Percentiles rank a stretch among this genome's conserved stretches.
Evolutionary conservation across 495 filamentous ascomycete species (phyloP).

Genomic region (Penicillium cosmopolitanum): DNA sequence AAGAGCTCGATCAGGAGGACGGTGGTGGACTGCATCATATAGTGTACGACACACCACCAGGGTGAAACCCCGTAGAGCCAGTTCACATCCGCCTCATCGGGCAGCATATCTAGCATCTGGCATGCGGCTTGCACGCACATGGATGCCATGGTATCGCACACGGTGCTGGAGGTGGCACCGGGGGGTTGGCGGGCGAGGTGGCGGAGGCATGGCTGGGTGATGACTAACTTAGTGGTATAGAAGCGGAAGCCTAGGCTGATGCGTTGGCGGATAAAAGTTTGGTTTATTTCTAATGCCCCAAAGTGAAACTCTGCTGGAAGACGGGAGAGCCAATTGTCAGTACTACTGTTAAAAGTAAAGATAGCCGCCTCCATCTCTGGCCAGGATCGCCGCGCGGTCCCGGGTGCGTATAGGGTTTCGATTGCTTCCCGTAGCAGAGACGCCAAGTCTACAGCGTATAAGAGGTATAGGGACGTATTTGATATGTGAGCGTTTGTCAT

Average conservation of each 20-base stretch:
- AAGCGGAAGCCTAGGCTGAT: slow-evolving; percentile 54
- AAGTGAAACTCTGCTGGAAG: slow-evolving; percentile 37
- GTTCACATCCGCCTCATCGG: slow-evolving; percentile 33
- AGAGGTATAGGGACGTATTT: slow-evolving; percentile 26
- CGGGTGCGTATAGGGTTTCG: slow-evolving; percentile 28
- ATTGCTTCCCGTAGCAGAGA: slow-evolving; percentile 29
- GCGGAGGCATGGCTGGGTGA: slow-evolving; percentile 63
- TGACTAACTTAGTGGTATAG: slow-evolving; percentile 57
- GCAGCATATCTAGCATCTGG: slow-evolving; percentile 52
- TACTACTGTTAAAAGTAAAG: slow-evolving; percentile 20
- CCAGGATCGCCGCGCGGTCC: slow-evolving; percentile 24
- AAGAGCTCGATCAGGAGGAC: slow-evolving; percentile 60
- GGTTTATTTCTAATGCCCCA: slow-evolving; percentile 10
- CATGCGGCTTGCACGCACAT: slow-evolving; percentile 55
- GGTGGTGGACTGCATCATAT: slow-evolving; percentile 60
- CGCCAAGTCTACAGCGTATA: slow-evolving; percentile 31
- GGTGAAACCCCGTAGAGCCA: slow-evolving; percentile 51
- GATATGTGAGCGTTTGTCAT: slow-evolving; percentile 16
- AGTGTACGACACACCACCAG: slow-evolving; percentile 66
- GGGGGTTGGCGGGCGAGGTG: slow-evolving; percentile 32
- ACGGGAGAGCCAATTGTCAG: slow-evolving; percentile 30
- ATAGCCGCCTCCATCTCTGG: slow-evolving; percentile 27
- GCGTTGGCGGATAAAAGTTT: slow-evolving; percentile 38
- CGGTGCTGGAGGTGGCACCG: slow-evolving; percentile 19
- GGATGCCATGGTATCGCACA: slow-evolving; percentile 51